Conservation (phyloP, 2,329 filamentous ascomycete species). For the Talaromyces islandicus region DNA sequence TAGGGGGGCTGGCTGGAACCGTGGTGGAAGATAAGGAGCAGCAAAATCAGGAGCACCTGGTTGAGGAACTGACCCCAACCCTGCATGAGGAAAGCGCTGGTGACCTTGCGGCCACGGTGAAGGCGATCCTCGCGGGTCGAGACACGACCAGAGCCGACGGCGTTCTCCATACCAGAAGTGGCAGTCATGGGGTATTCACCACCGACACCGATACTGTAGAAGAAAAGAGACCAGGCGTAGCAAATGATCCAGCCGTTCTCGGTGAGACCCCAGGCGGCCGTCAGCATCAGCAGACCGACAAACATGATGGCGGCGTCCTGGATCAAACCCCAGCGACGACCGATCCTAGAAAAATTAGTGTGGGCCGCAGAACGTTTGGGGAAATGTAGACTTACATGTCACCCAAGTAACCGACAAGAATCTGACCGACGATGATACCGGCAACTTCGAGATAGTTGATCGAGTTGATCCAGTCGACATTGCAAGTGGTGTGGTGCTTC, state of each 20-base stretch:
- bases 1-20: constrained; percentile 72
- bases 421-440: constrained; percentile 92
- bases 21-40: constrained; percentile 83
- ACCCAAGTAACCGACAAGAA: constrained; percentile 74
- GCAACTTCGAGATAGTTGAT: constrained; percentile 89
- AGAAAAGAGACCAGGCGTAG: constrained; percentile 91
- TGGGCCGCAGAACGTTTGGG: constrained; percentile 10
- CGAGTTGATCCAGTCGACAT: constrained; percentile 71
- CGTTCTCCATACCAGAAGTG: constrained; percentile 89
- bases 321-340: constrained; percentile 90
- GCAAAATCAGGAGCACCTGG: constrained; percentile 79
- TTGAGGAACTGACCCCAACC: constrained; percentile 97
- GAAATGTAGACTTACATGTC: constrained; percentile 48
- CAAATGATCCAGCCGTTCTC: constrained; percentile 95
- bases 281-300: constrained; percentile 83
- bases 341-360: constrained; percentile 54
- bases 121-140: constrained; percentile 90
- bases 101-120: constrained; percentile 92
- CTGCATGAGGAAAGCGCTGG: constrained; percentile 95
- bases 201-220: constrained; percentile 67
- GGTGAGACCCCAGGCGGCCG: constrained; percentile 78
- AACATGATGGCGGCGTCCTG: constrained; percentile 96
- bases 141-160: constrained; percentile 75
- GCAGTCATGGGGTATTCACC: constrained; percentile 97
- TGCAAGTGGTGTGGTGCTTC: constrained; percentile 61